A percentile compares a stretch with the other conserved stretches of the same genome.
These are phyloP conservation scores for Pythium aphanidermatum DNA, from an alignment of 352 stramenopile species.

Conservation along the genomic window DNA sequence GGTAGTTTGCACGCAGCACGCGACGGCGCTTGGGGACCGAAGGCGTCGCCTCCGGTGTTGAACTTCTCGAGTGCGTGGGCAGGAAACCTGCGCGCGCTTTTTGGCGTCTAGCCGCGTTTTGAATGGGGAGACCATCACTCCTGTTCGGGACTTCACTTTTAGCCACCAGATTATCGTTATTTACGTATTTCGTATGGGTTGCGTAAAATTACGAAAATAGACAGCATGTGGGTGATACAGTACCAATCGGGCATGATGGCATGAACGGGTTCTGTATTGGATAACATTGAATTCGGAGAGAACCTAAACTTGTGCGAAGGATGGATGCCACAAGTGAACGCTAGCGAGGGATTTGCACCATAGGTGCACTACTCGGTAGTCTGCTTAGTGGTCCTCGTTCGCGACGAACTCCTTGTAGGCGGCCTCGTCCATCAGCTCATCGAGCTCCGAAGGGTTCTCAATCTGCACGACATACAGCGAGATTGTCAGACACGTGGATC, in stretches of 20 bases:
- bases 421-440: slow-evolving; percentile 74
- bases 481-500: too few species aligned
- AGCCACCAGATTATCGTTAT: too few species aligned
- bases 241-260: too few species aligned
- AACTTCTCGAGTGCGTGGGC: background rate
- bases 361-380: slow-evolving; percentile 17
- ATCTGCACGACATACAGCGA: slow-evolving; percentile 25
- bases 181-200: background rate
- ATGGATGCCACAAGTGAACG: background rate
- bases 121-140: slow-evolving; percentile 6
- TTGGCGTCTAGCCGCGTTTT: slow-evolving; percentile 1
- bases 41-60: background rate
- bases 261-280: too few species aligned
- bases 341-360: slow-evolving; percentile 19
- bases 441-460: slow-evolving; percentile 61
- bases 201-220: slow-evolving; percentile 4
- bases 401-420: slow-evolving; percentile 85
- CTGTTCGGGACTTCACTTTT: too few species aligned
- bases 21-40: background rate
- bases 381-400: slow-evolving; percentile 70
- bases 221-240: too few species aligned
- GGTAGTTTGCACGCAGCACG: too few species aligned
- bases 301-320: too few species aligned
- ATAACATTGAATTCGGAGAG: too few species aligned
- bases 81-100: background rate